Conservation (phyloP, 1,284 basidiomycete genomes). For the Ustilago bromivora region DNA sequence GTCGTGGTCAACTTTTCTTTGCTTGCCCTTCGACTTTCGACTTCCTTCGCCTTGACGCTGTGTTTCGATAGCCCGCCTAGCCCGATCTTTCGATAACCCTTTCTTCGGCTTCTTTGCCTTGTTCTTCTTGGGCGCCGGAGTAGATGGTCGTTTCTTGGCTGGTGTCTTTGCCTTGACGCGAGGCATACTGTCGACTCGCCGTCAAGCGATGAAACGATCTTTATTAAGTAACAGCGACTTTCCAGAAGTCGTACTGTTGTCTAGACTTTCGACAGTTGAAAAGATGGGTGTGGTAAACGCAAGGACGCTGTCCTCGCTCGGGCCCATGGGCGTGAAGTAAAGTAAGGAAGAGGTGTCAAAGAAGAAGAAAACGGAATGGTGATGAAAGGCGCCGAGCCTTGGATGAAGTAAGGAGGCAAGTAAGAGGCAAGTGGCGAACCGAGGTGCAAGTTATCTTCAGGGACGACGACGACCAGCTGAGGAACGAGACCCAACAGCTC, state of each 20-base stretch:
- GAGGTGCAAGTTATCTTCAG: background rate
- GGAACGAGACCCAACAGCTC: no score
- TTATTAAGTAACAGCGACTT: constrained; percentile 31
- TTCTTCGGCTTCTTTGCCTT: background rate
- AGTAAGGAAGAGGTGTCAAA: constrained; percentile 6
- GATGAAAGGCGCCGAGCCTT: constrained; percentile 41
- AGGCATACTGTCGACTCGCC: constrained; percentile 15
- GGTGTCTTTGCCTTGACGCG: constrained; percentile 14
- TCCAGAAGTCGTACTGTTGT: constrained; percentile 29
- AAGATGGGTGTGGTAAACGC: constrained; percentile 7
- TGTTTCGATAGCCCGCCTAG: background rate
- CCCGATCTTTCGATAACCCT: background rate
- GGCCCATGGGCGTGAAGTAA: constrained; percentile 9
- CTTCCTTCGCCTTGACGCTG: background rate
- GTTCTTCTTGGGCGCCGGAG: background rate
- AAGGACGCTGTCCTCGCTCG: constrained; percentile 20
- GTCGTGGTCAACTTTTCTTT: constrained; percentile 8
- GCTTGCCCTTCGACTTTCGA: constrained; percentile 15
- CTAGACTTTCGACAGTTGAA: background rate
- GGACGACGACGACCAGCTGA: background rate
- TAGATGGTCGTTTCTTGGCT: constrained; percentile 9
- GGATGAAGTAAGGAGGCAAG: constrained; percentile 36
- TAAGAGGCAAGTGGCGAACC: constrained; percentile 13
- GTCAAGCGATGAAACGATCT: background rate
- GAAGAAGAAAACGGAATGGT: constrained; percentile 26